A percentile compares a stretch with the other conserved stretches of the same genome.
These are phyloP conservation scores for Polytrichum formosum DNA, from an alignment of 225 moss, liverwort and hornwort species.

Conservation along the genomic window DNA sequence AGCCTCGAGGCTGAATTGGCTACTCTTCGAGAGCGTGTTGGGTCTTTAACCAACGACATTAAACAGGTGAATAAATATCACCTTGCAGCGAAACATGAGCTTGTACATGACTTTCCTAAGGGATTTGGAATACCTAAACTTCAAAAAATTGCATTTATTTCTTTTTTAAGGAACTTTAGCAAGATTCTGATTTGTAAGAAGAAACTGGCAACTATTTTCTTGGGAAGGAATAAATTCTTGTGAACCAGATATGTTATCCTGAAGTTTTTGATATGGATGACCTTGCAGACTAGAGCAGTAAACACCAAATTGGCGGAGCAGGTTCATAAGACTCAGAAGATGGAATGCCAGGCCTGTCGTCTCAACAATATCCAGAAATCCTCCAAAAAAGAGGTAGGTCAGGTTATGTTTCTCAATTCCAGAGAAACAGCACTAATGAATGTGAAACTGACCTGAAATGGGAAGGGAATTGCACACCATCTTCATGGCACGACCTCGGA, in stretches of 20 bases:
- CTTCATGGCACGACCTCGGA: neutral
- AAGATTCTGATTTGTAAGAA: neutral
- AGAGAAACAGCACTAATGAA: neutral
- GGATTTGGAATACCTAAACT: neutral
- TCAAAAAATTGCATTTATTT: neutral
- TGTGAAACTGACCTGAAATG: neutral
- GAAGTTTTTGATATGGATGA: neutral
- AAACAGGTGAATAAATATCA: conserved; percentile 36
- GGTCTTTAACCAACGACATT: conserved; percentile 39
- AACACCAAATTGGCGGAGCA: conserved; percentile 46
- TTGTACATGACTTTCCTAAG: neutral
- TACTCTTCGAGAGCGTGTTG: conserved; percentile 34
- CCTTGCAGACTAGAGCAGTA: conserved; percentile 38
- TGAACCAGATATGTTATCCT: neutral
- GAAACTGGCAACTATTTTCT: neutral
- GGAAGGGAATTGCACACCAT: neutral
- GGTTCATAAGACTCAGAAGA: conserved; percentile 51
- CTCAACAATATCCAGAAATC: conserved; percentile 50
- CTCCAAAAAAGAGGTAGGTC: conserved; percentile 40
- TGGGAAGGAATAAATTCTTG: neutral
- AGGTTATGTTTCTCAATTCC: neutral
- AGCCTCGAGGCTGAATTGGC: conserved; percentile 39
- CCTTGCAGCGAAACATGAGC: neutral
- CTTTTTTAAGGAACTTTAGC: conserved; percentile 2
- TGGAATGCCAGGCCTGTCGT: conserved; percentile 45